Base-by-base conservation (phyloP, 805 yeast genomes). In the Candida argentea region DNA sequence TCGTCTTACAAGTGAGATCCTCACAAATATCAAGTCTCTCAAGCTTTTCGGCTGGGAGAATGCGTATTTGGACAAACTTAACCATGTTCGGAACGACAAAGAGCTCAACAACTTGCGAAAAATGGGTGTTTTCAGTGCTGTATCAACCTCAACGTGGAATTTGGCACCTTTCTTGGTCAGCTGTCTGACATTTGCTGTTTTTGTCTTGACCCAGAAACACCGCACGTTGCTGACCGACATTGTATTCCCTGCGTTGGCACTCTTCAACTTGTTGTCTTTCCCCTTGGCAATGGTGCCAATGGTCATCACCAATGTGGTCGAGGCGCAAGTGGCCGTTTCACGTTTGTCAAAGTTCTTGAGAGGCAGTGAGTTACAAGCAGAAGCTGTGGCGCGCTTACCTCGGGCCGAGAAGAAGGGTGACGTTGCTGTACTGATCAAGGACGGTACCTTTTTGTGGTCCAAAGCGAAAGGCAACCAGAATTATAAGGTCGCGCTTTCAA, bases 31-130 rank as follows among this genome's bases (percentile, higher is more conserved):
- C 52, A 89, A 86, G 58, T 84, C 95, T 8, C 65, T 91, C 50
- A 91, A 91, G 52, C 66, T 93, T 27, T 91, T 91, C 47, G 94
- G 93, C 3, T 91, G 99, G 99, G 99, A 91, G 57, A 59, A 51
- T 18, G 94, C 97, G 3, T 86, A 84, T 50, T 70, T 73, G 45
- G 68, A 65, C 16, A 80, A 79, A 42, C 64, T 93, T 33, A 72
- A 73, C 38, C 59, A 75, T 44, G 94, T 89, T 14, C 79, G 99
- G 67, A 85, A 89, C 48, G 83, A 83, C 25, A 76, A 78, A 43
- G 95, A 87, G 55, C 69, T 87, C 51, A 65, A 65, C 17, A 87
- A 82, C 41, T 67, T 91, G 54, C 73, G 67, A 40, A 73, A 61
- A 41, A 78, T 85, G 62, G 87, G 93, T 41, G 50, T 73, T 15